Evolutionary conservation across 2,329 filamentous ascomycete genomes (phyloP), one percentile per base, ranked within the genome.

Genomic region (Fusarium tupiense): DNA sequence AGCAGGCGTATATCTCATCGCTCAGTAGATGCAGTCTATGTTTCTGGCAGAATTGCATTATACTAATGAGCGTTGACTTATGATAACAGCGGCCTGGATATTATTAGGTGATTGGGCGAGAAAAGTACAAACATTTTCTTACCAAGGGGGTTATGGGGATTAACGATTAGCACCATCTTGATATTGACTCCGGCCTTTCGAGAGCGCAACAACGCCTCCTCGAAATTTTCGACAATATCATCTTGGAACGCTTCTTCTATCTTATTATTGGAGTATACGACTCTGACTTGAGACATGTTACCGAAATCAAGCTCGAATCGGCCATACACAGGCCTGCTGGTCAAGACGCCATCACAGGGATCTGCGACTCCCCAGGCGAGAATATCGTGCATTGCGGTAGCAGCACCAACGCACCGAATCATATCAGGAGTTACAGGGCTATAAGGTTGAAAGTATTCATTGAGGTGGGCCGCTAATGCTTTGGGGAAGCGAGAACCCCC

Each of bases 1-100:
- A 88, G 43, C 87, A 81, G 16, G 86, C 89, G 74, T 90, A 91
- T 44, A 91, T 86, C 75, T 91, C 89, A 76, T 91, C 89, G 69
- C 85, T 87, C 73, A 91, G 84, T 52, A 90, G 80, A 67, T 91
- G 88, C 8, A 91, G 80, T 8, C 79, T 72, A 68, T 89, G 82
- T 46, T 82, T 83, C 60, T 87, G 80, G 71, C 88, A 90, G 61
- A 90, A 83, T 6, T 77, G 74, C 82, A 90, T 84, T 29, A 88
- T 78, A 12, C 79, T 80, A 2, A 85, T 67, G 7, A 89, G 74
- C 1, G 83, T 83, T 11, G 82, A 77, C n/a, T 79, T 79, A 3
- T 85, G 79, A 67, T 88, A 88, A 74, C 85, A 88, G 66, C 77
- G 76, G 6, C 82, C 81, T 82, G 35, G 12, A 62, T 77, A 77